Evolutionary conservation across 441 rosid species (phyloP), one percentile per base, ranked within the genome.

Genomic region (Viola pubescens): DNA sequence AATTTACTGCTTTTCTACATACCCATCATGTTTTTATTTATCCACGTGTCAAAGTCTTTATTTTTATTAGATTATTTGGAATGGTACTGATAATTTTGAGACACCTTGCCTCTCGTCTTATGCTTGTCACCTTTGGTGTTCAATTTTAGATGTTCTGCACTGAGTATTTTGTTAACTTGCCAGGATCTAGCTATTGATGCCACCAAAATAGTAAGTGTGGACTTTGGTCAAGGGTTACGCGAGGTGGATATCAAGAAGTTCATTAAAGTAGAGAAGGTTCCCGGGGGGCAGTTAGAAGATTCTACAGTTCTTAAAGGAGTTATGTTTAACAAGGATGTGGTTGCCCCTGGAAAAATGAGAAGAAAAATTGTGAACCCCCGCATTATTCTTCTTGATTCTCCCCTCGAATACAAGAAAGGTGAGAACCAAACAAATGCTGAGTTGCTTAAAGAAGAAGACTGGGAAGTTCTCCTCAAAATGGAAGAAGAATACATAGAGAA

Each of bases 321-420:
- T 58, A 91, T 91, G 97, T 80, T 91, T 56, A 80, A 82, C 75
- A 91, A 91, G 74, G 98, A 89, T 66, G 94, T 91, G 56, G 85
- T 91, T 65, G 84, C 87, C 56, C 98, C 98, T 40, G 97, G 94
- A 7, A 91, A 91, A 79, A 89, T 91, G 98, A 91, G 78, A 73
- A 81, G 98, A 73, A 91, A 85, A 83, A 89, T 91, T 49, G 73
- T 77, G 60, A 81, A 82, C 12, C 98, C 98, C 2, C 86, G 91
- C 5, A 71, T 91, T 62, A 81, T 91, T 59, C 95, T 91, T 68
- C 95, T 89, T 51, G 97, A 91, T 70, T 83, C 81, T 53, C 98
- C 98, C n/a, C 84, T 91, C 48, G 98, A 91, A 81, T 89, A 91
- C 82, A 91, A 91, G 77, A 91, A 91, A 68, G 98, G 98, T 12